Conservation (phyloP, 1,139 yeast genomes). For the Saccharomycopsis hybrid region DNA sequence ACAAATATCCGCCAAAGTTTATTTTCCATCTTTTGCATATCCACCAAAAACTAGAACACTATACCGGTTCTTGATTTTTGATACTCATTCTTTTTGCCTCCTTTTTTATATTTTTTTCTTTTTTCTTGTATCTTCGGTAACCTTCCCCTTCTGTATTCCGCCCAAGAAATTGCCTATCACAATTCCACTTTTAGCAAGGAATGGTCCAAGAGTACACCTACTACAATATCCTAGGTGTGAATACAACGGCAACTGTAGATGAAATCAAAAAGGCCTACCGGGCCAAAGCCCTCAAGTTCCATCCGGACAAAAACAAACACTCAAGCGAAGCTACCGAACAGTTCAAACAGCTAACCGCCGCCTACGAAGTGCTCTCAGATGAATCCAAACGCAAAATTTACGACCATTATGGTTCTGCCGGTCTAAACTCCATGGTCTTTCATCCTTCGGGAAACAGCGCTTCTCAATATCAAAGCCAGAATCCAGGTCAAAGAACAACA, state of each 20-base stretch:
- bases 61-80: too few relatives aligned
- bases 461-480: constrained; percentile 20
- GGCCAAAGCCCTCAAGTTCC: constrained; percentile 63
- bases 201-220: constrained; percentile 1
- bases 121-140: too few relatives aligned
- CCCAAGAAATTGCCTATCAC: too few relatives aligned
- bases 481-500: constrained; percentile 20
- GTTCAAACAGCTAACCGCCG: constrained; percentile 52
- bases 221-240: constrained; percentile 27
- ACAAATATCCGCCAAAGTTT: too few relatives aligned
- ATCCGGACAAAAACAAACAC: constrained; percentile 60
- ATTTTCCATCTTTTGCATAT: too few relatives aligned
- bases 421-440: too few relatives aligned
- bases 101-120: background rate
- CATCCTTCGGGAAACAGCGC: constrained; percentile 64
- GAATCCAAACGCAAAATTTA: constrained; percentile 47
- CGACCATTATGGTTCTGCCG: constrained; percentile 46
- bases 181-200: too few relatives aligned
- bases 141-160: too few relatives aligned
- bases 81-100: background rate
- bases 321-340: constrained; percentile 41
- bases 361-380: constrained; percentile 54
- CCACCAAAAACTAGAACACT: too few relatives aligned
- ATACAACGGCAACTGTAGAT: constrained; percentile 22
- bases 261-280: constrained; percentile 78